phyloP scores from a whole-genome alignment of 345 rosid genomes.

The Syzygium jambos region DNA sequence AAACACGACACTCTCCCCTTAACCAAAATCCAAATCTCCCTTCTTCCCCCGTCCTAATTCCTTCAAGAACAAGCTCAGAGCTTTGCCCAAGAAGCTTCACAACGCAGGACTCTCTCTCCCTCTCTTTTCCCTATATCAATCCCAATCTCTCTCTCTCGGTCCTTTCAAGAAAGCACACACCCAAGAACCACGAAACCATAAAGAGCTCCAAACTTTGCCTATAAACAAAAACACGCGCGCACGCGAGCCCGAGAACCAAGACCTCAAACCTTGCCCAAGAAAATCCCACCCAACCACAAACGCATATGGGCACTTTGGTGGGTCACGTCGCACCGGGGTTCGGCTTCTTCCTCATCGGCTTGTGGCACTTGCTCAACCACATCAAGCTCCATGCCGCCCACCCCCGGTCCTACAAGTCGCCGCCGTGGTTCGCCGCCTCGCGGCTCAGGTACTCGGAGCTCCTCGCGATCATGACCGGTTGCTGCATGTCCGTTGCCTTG shows the following conservation, averaged over 20 bases:
- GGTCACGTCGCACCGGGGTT: constrained; percentile 77
- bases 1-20: not conserved
- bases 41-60: not conserved
- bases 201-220: not conserved
- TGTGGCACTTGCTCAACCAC: constrained; percentile 81
- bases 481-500: constrained; percentile 54
- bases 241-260: not conserved
- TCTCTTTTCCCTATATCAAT: not conserved
- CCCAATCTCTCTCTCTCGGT: not conserved
- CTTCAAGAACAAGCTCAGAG: not conserved
- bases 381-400: constrained; percentile 38
- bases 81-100: not conserved
- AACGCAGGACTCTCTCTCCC: not conserved
- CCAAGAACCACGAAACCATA: not conserved
- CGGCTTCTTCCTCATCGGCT: constrained; percentile 54
- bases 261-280: not conserved
- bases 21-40: not conserved
- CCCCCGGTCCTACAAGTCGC: constrained; percentile 46
- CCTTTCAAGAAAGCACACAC: not conserved
- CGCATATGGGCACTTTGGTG: constrained; percentile 56
- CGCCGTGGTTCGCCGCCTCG: constrained; percentile 53
- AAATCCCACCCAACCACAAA: not conserved
- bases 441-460: constrained; percentile 55
- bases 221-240: not conserved
- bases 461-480: constrained; percentile 42